Evolutionary conservation across 176 grass and related monocot species (phyloP).

Genomic region (Areca catechu): DNA sequence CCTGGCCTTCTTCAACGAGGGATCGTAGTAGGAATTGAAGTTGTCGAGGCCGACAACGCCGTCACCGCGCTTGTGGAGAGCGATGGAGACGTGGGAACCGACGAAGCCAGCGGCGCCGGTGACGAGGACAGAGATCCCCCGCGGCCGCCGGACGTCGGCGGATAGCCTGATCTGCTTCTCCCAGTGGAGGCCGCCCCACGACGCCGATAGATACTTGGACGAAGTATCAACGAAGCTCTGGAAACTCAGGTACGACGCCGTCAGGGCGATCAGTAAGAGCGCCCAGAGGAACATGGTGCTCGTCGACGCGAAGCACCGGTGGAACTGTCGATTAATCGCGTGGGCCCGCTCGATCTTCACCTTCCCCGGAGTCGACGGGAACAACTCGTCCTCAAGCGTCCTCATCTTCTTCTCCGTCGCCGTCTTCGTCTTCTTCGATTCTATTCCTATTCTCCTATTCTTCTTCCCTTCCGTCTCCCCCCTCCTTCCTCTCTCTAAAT

Average conservation of each 20-base stretch:
- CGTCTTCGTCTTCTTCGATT: not conserved
- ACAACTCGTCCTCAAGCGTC: slow-evolving; percentile 44
- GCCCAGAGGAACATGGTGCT: slow-evolving; percentile 67
- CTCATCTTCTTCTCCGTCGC: slow-evolving; percentile 25
- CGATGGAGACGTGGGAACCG: slow-evolving; percentile 26
- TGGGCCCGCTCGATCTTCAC: slow-evolving; percentile 51
- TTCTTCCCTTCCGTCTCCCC: not conserved
- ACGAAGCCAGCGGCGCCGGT: slow-evolving; percentile 38
- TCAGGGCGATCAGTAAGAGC: slow-evolving; percentile 49
- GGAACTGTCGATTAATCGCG: slow-evolving; percentile 32
- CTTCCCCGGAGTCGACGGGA: slow-evolving; percentile 69
- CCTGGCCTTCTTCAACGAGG: slow-evolving; percentile 35
- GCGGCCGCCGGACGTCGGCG: slow-evolving; percentile 8
- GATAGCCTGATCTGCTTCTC: slow-evolving; percentile 32
- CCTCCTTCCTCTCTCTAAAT: too few relatives aligned
- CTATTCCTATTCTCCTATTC: not conserved
- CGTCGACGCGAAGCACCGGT: slow-evolving; percentile 76
- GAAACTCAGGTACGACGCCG: slow-evolving; percentile 61
- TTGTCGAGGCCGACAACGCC: slow-evolving; percentile 38
- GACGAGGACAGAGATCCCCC: slow-evolving; percentile 27
- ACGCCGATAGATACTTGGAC: slow-evolving; percentile 4
- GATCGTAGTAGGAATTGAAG: slow-evolving; percentile 39
- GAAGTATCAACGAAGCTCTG: slow-evolving; percentile 46
- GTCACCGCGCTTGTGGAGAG: slow-evolving; percentile 27
- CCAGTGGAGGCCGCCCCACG: slow-evolving; percentile 16